A percentile compares a stretch with the other conserved stretches of the same genome.
Conservation (phyloP, 345 rosid genomes). For the Psidium friedrichsthalianum region DNA sequence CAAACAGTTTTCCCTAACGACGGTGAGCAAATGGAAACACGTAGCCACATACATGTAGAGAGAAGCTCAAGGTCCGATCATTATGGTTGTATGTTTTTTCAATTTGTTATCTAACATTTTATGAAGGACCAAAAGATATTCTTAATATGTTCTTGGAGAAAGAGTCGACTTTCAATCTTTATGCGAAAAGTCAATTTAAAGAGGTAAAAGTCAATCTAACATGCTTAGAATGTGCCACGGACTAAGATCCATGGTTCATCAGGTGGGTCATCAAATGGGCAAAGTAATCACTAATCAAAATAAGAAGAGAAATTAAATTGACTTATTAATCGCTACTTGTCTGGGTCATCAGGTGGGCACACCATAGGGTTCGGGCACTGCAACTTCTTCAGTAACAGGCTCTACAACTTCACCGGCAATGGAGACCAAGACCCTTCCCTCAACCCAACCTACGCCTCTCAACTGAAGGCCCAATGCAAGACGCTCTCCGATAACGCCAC, state of each 20-base stretch:
- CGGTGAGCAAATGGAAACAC: background rate
- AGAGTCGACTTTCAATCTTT: background rate
- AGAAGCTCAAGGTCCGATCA: background rate
- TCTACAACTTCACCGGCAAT: slow-evolving; percentile 35
- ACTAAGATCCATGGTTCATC: too few relatives aligned
- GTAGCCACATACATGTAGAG: background rate
- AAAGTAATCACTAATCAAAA: background rate
- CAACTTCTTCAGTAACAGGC: slow-evolving; percentile 16
- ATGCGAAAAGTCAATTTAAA: background rate
- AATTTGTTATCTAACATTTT: background rate
- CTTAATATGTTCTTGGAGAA: too few relatives aligned
- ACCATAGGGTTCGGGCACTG: slow-evolving; percentile 27
- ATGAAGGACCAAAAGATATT: too few relatives aligned
- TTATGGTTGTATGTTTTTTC: background rate
- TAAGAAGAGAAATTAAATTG: background rate
- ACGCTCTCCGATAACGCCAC: slow-evolving; percentile 5
- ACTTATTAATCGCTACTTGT: background rate
- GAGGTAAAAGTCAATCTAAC: too few relatives aligned
- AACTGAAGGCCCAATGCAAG: slow-evolving; percentile 9
- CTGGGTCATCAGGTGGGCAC: slow-evolving; percentile 12
- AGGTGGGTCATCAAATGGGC: too few relatives aligned
- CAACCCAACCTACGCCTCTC: slow-evolving; percentile 12
- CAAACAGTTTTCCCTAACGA: background rate
- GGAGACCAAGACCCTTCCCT: slow-evolving; percentile 20
- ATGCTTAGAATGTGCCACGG: too few relatives aligned